Conservation (phyloP, 176 grass and related monocot genomes). For the Eragrostis nindensis region DNA sequence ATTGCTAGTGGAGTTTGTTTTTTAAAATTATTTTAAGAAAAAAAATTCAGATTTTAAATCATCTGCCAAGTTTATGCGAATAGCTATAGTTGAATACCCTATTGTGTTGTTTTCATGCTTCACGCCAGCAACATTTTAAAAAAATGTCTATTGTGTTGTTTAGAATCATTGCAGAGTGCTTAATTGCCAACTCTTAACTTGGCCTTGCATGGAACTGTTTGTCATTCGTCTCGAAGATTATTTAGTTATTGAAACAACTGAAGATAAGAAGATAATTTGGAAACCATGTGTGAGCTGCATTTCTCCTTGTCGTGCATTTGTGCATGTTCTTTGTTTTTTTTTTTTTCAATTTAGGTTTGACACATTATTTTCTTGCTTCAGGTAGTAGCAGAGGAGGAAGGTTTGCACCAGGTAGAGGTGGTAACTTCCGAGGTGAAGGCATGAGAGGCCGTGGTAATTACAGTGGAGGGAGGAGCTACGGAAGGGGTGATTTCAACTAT, state of each 20-base stretch:
- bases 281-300: neutral
- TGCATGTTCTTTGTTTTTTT: neutral
- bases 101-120: conserved; percentile 21
- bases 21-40: neutral
- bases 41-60: neutral
- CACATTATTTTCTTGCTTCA: conserved; percentile 44
- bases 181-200: neutral
- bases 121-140: neutral
- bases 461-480: conserved; percentile 62
- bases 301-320: neutral
- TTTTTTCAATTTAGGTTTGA: neutral
- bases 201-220: neutral
- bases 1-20: neutral
- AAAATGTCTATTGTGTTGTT: neutral
- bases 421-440: conserved; percentile 71
- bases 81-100: neutral
- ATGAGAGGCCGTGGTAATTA: conserved; percentile 71
- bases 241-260: neutral
- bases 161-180: neutral
- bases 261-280: neutral
- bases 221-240: neutral
- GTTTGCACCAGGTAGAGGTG: conserved; percentile 68
- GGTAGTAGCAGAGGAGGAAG: conserved; percentile 77
- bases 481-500: conserved; percentile 63
- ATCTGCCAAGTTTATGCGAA: neutral